Percentiles rank a stretch among this genome's conserved stretches.
These are phyloP conservation scores for Zygosaccharomyces gambellarensis DNA, from an alignment of 805 yeast genomes.

Conservation along the genomic window DNA sequence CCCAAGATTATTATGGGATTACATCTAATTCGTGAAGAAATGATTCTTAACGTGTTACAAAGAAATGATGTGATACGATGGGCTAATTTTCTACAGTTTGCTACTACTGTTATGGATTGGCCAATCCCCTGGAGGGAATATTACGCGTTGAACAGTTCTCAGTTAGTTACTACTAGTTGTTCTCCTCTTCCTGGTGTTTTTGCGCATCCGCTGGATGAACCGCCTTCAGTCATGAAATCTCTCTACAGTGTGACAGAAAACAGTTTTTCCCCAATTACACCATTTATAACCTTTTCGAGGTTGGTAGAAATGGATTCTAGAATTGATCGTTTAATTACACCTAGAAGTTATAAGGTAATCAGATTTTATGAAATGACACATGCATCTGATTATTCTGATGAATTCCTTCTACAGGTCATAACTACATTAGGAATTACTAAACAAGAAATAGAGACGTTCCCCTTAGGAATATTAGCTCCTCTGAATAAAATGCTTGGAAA, in stretches of 20 bases:
- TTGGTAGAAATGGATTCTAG: conserved; percentile 52
- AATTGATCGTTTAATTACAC: conserved; percentile 57
- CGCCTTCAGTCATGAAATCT: conserved; percentile 39
- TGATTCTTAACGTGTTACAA: conserved; percentile 50
- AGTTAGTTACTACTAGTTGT: conserved; percentile 18
- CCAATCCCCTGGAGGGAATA: conserved; percentile 56
- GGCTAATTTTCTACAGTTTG: conserved; percentile 53
- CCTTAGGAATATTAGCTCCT: conserved; percentile 66
- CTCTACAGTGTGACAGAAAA: conserved; percentile 36
- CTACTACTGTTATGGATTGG: conserved; percentile 72
- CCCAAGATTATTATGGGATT: conserved; percentile 63
- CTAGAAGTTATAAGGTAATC: conserved; percentile 56
- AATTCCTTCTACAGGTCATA: conserved; percentile 57
- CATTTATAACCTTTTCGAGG: conserved; percentile 63
- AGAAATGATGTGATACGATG: conserved; percentile 37
- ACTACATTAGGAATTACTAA: conserved; percentile 50
- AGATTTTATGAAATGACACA: conserved; percentile 59
- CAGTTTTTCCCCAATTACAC: conserved; percentile 32
- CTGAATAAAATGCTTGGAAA: conserved; percentile 54
- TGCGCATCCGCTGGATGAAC: conserved; percentile 33
- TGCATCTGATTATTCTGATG: conserved; percentile 47
- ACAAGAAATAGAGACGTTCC: conserved; percentile 59
- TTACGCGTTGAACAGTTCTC: conserved; percentile 35
- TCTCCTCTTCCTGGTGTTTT: conserved; percentile 10
- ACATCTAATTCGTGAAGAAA: conserved; percentile 76